A percentile compares a stretch with the other conserved stretches of the same genome.
Conservation (phyloP, 2,329 filamentous ascomycete genomes). For the Bipolaris bicolor region DNA sequence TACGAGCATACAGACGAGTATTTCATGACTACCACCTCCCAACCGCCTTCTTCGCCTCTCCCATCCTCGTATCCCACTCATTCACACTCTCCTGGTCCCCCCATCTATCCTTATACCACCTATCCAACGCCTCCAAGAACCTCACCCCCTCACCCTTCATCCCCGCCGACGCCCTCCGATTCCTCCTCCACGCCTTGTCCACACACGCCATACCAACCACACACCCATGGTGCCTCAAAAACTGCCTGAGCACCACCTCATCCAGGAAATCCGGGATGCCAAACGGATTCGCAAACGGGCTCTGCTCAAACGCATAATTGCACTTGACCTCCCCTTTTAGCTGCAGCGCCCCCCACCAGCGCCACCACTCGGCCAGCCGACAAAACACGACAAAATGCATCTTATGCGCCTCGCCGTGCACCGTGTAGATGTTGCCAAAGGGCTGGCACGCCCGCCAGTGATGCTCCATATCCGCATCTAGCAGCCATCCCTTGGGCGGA, state of each 20-base stretch:
- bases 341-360: background rate
- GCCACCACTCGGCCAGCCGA: conserved; percentile 27
- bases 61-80: conserved; percentile 10
- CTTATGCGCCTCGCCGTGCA: conserved; percentile 5
- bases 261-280: background rate
- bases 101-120: background rate
- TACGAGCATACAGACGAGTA: background rate
- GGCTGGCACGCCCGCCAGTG: conserved; percentile 32
- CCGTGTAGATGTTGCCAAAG: conserved; percentile 34
- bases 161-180: background rate
- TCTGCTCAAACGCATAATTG: conserved; percentile 18
- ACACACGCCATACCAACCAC: conserved; percentile 14
- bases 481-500: conserved; percentile 21
- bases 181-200: conserved; percentile 14
- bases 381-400: conserved; percentile 28
- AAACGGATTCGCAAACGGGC: conserved; percentile 9
- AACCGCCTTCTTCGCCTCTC: background rate
- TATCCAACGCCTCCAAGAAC: conserved; percentile 16
- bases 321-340: background rate
- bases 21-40: conserved; percentile 10
- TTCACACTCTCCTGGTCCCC: background rate
- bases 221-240: conserved; percentile 6
- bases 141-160: conserved; percentile 11
- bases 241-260: background rate
- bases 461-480: conserved; percentile 19